Evolutionary conservation across 306 rosid genomes (phyloP), one percentile per base, ranked within the genome.

Genomic region (Hippophae rhamnoides): DNA sequence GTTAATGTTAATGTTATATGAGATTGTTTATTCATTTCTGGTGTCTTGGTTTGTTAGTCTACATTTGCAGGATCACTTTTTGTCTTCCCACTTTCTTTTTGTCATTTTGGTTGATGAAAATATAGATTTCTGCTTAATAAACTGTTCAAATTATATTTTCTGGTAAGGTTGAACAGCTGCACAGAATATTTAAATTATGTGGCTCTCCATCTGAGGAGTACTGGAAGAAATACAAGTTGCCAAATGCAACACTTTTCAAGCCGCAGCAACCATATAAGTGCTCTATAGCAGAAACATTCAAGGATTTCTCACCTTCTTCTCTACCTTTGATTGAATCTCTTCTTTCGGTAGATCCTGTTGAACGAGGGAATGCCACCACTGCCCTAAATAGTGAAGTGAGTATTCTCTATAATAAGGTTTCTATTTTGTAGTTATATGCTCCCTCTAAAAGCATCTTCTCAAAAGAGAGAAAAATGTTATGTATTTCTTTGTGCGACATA

Each of bases 181-280:
- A 92, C 72, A 92, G 83, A 79, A 92, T 92, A 80, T 92, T 92
- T 72, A 92, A 92, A 69, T 69, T 92, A 70, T 92, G 99, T 71
- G 99, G 99, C 61, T 88, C 99, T 61, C 97, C 97, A 52, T 70
- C 86, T 27, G 97, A 84, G 52, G 95, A 78, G 46, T 89, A 86
- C 72, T 89, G 97, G 97, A 86, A 77, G 82, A 89, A 86, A 68
- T 77, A 86, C 63, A 86, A 64, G 73, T 68, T 89, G 84, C 93
- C 93, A 64, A 89, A 89, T 78, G 87, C 95, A 45, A 86, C 89
- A 51, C 97, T 89, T 60, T 89, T 84, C 73, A 89, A 84, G 77
- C 97, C 97, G n/a, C 97, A 86, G 26, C 95, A 86, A 56, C 89
- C 87, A 1, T 89, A 86, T 70, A 84, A 82, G 69, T 78, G 93